Base-by-base conservation (phyloP, 2,329 filamentous ascomycete genomes). In the Myriosclerotinia scirpicola region DNA sequence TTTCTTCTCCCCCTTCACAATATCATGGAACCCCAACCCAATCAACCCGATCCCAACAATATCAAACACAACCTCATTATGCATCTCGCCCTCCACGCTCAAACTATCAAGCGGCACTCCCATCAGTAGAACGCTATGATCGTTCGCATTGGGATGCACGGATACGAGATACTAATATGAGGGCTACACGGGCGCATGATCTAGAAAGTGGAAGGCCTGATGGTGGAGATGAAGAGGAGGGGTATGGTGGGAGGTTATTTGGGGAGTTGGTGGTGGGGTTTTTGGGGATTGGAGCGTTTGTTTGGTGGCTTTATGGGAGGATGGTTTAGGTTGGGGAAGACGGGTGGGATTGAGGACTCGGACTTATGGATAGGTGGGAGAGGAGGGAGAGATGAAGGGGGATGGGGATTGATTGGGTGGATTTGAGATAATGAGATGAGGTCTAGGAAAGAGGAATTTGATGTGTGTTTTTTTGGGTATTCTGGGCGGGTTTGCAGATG, bases 91-190 rank as follows among this genome's bases (percentile, higher is more conserved):
- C 56, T n/a, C 8, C 42, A 22, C 56, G 56, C n/a, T 48, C 44
- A 26, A 50, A 22, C 3, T 50, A 60, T 12, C 58, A 38, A 11
- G 44, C n/a, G 5, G 12, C 44, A 2, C 30, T 60, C 9, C 58
- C 58, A 0, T 60, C 58, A 2, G 58, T 60, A 6, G 58, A 60
- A 26, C 20, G 30, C 7, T 60, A 60, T 5, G 44, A 60, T 50
- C 58, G 44, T 11, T 48, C 58, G 14, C 44, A 60, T 50, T 60
- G 58, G 58, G 58, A 60, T 20, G 44, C 58, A 50, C 30, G 58
- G n/a, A 50, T 60, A 36, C 30, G 14, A 3, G 38, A 50, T 12
- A 60, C 12, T 15, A 50, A 50, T 50, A 6, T n/a, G n/a, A 36
- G 44, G 30, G 30, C 30, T 34, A 4, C 30, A 6, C 30, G 30